Evolutionary conservation across 345 rosid genomes (phyloP).

Genomic region (Geranium rotundifolium): DNA sequence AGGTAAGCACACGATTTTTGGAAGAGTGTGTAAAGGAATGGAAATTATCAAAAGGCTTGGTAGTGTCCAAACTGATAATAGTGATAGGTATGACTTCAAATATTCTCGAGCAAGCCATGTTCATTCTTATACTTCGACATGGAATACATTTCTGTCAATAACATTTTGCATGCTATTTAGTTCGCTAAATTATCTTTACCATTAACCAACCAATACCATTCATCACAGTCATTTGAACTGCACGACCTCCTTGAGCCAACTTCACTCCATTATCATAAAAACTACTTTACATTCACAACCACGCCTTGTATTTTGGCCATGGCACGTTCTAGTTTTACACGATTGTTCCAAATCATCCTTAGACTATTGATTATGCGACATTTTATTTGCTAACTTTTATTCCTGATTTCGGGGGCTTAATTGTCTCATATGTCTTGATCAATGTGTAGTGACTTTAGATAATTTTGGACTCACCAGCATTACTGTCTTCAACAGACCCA

Average conservation of each 20-base stretch:
- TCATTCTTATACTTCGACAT: neutral
- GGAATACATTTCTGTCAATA: neutral
- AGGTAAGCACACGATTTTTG: slow-evolving; percentile 96
- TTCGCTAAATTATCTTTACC: too few species aligned
- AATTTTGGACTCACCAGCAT: neutral
- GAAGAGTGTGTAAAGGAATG: slow-evolving; percentile 87
- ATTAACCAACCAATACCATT: too few species aligned
- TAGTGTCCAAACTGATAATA: slow-evolving; percentile 89
- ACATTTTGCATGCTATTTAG: too few species aligned
- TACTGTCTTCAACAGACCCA: slow-evolving; percentile 39
- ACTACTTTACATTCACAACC: neutral
- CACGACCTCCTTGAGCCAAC: too few species aligned
- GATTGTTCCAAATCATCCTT: too few species aligned
- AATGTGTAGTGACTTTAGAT: neutral
- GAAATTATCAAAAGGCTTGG: slow-evolving; percentile 94
- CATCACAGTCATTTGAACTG: too few species aligned
- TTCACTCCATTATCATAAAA: too few species aligned
- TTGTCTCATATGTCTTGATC: neutral
- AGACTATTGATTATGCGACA: neutral
- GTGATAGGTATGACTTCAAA: slow-evolving; percentile 47
- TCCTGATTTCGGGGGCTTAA: neutral
- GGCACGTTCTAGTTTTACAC: neutral
- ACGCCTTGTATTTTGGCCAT: neutral
- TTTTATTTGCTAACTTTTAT: neutral
- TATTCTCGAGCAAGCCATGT: neutral